Evolutionary conservation across 768 basidiomycete genomes (phyloP), one percentile per base, ranked within the genome.

Genomic region (Phallus indusiatus): DNA sequence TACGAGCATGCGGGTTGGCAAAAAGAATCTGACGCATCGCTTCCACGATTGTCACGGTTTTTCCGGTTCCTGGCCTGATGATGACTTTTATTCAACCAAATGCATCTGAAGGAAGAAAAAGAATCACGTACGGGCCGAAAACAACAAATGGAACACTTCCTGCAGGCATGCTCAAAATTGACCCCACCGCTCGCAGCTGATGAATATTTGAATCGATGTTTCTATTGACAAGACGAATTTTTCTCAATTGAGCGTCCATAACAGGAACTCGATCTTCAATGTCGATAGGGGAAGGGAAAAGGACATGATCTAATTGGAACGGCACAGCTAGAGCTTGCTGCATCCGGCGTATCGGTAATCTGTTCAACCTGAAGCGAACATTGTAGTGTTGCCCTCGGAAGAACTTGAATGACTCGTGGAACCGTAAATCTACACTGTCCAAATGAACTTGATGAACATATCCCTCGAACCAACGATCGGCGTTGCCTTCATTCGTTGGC

Each of bases 131-230:
- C 81, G 84, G 83, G 18, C 83, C 84, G 66, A 82, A 85, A 16
- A 85, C 71, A 14, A 82, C 68, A 62, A 85, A 85, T 0, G 83
- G 84, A 1, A 73, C 65, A 6, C 77, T 73, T 0, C 83, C 82
- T 0, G 73, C 70, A 16, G 71, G 67, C 35, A 72, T 75, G 35
- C 69, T 62, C 4, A 76, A 65, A 48, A 85, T 80, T 0, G 78
- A 73, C 5, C 68, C 64, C 0, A 85, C 79, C 0, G 82, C 79
- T 56, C 72, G 72, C 6, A 76, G 62, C 62, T 84, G 83, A 37
- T 75, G 71, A 0, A 66, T 59, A 65, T 86, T 85, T 1, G 61
- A 60, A 1, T 68, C 67, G 47, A 86, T 74, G 10, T 78, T 65
- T 0, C 69, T 61, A 61, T 86, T 82, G 61, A 70, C 70, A 0